A percentile compares a stretch with the other conserved stretches of the same genome.
These are phyloP conservation scores for Alternaria gaisen DNA, from an alignment of 2,329 filamentous ascomycete species.

Conservation along the genomic window DNA sequence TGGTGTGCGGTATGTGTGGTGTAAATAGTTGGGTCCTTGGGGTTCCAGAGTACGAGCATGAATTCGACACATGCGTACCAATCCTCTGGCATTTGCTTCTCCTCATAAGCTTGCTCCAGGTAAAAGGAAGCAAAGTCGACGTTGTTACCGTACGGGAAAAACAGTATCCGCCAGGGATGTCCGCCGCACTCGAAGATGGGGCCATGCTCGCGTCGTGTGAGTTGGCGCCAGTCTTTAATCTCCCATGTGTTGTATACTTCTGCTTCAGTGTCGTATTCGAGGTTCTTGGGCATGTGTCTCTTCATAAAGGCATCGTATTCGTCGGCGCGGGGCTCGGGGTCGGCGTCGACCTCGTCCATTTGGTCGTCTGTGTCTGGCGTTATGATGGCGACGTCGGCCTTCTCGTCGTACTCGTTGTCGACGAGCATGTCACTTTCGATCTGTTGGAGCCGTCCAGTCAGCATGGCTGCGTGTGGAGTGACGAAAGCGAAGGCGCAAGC, in stretches of 20 bases:
- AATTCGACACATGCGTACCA: conserved; percentile 99
- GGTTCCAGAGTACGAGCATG: conserved; percentile 91
- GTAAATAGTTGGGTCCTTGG: conserved; percentile 87
- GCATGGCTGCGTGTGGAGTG: conserved; percentile 10
- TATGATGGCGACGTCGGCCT: conserved; percentile 69
- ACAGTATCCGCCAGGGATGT: conserved; percentile 91
- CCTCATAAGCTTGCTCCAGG: conserved; percentile 90
- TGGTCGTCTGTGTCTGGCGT: conserved; percentile 67
- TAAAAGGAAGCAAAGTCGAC: conserved; percentile 95
- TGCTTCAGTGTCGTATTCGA: conserved; percentile 81
- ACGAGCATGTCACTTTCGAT: conserved; percentile 70
- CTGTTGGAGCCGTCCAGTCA: conserved; percentile 47
- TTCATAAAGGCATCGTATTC: conserved; percentile 85
- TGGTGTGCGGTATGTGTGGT: conserved; percentile 83
- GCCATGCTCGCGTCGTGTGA: conserved; percentile 84
- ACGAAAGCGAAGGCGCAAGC: conserved; percentile 22
- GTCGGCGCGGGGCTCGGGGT: conserved; percentile 64
- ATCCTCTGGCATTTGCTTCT: conserved; percentile 78
- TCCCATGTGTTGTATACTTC: conserved; percentile 86
- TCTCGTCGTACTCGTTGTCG: conserved; percentile 69
- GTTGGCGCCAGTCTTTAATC: conserved; percentile 80
- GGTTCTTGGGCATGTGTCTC: conserved; percentile 75
- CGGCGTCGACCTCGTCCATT: conserved; percentile 64
- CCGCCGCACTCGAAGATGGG: conserved; percentile 87
- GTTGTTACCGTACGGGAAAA: conserved; percentile 96